These are phyloP conservation scores for Colletotrichum noveboracense DNA, from an alignment of 2,329 filamentous ascomycete species.

Conservation along the genomic window DNA sequence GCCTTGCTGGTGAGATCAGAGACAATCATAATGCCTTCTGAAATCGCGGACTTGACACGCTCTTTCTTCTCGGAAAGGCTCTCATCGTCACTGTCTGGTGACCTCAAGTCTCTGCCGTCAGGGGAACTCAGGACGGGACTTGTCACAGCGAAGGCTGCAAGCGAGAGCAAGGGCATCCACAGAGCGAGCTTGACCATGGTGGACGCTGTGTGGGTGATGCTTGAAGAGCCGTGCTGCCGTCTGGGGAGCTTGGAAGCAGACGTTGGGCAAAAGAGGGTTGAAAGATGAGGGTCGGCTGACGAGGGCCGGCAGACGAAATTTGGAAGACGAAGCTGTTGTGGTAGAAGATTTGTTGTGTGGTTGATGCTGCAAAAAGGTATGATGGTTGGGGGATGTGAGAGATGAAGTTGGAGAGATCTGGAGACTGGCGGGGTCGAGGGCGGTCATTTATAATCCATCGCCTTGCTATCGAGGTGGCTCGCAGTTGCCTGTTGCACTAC, in stretches of 20 bases:
- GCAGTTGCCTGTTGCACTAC: background rate
- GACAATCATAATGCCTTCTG: no score
- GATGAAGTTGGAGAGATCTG: background rate
- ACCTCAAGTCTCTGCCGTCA: background rate
- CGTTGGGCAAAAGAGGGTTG: background rate
- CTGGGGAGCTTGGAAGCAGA: background rate
- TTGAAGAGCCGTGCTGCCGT: background rate
- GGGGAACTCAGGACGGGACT: background rate
- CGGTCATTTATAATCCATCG: background rate
- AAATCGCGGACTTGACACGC: accelerated
- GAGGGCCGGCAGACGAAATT: background rate
- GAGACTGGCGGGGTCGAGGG: background rate
- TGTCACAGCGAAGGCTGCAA: background rate
- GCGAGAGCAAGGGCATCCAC: background rate
- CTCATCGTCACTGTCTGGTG: background rate
- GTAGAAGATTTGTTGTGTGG: background rate
- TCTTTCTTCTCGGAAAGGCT: background rate
- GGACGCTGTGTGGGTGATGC: background rate
- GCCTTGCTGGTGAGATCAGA: no score
- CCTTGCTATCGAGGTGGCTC: background rate
- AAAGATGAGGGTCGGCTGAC: background rate
- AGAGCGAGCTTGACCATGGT: background rate
- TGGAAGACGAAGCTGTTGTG: background rate
- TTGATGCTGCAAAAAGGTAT: background rate
- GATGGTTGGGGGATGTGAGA: background rate